These are phyloP conservation scores for Colletotrichum sp. DNA, from an alignment of 2,329 filamentous ascomycete genomes.

Conservation along the genomic window DNA sequence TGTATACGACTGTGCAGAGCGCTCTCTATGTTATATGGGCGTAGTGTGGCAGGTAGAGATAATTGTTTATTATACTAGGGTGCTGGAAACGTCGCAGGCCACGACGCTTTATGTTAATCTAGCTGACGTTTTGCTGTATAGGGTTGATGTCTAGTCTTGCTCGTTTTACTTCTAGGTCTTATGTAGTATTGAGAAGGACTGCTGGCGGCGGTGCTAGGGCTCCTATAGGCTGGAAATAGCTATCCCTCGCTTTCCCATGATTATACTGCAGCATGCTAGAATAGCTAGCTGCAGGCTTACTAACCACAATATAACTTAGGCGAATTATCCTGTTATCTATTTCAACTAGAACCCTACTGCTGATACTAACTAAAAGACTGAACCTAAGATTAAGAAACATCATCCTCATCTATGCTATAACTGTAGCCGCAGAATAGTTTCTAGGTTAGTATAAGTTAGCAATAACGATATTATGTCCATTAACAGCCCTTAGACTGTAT, in stretches of 20 bases:
- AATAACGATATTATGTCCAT: conserved; percentile 28
- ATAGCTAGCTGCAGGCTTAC: not conserved
- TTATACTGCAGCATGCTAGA: not conserved
- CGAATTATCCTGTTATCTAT: not conserved
- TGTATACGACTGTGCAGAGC: not conserved
- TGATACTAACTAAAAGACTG: conserved; percentile 28
- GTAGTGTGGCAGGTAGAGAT: not conserved
- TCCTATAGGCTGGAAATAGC: not conserved
- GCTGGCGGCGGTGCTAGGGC: not conserved
- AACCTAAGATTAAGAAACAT: conserved; percentile 12
- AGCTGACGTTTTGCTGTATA: not conserved
- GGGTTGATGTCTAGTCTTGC: not conserved
- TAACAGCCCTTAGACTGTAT: conserved; percentile 26
- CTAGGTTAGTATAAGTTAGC: conserved; percentile 21
- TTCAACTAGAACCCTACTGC: conserved; percentile 23
- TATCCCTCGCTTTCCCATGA: not conserved
- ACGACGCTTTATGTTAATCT: not conserved
- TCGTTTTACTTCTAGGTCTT: not conserved
- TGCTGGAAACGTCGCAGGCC: not conserved
- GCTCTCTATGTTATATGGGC: not conserved
- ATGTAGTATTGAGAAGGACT: not conserved
- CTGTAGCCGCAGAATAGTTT: conserved; percentile 23
- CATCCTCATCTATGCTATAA: conserved; percentile 17
- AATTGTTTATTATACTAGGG: not conserved
- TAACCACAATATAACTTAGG: not conserved